Evolutionary conservation across 257 asterid species (phyloP).

Genomic region (Solanum chaucha): DNA sequence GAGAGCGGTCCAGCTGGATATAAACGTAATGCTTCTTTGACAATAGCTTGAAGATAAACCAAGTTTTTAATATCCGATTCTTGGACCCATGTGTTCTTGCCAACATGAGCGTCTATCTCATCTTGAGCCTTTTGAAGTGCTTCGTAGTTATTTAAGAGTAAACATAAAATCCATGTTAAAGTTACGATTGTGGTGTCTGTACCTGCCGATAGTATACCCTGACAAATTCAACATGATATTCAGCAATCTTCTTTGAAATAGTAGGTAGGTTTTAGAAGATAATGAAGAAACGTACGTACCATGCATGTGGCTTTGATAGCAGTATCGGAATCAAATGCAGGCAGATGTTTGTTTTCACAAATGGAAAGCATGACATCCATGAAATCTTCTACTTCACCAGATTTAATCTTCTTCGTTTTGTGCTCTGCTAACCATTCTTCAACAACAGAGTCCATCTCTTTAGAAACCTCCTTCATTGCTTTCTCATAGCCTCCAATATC

Average conservation of each 20-base stretch:
- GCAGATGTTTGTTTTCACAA: not conserved
- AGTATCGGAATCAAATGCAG: slow-evolving; percentile 13
- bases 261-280: no score
- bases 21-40: slow-evolving; percentile 41
- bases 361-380: slow-evolving; percentile 15
- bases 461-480: slow-evolving; percentile 8
- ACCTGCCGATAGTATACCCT: slow-evolving; percentile 16
- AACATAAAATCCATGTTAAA: slow-evolving; percentile 29
- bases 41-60: slow-evolving; percentile 33
- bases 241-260: no score
- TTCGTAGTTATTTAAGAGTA: slow-evolving; percentile 19
- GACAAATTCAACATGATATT: no score
- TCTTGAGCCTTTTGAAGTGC: slow-evolving; percentile 20
- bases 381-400: slow-evolving; percentile 3
- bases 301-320: slow-evolving; percentile 19
- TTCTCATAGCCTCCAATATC: slow-evolving; percentile 22
- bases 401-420: not conserved
- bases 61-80: slow-evolving; percentile 29
- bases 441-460: slow-evolving; percentile 10
- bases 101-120: slow-evolving; percentile 33
- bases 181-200: slow-evolving; percentile 18
- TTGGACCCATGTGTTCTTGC: slow-evolving; percentile 16
- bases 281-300: not conserved
- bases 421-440: slow-evolving; percentile 24
- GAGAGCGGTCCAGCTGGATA: slow-evolving; percentile 21